phyloP scores from a whole-genome alignment of 208 protist species.

The Angomonas ambiguus region DNA sequence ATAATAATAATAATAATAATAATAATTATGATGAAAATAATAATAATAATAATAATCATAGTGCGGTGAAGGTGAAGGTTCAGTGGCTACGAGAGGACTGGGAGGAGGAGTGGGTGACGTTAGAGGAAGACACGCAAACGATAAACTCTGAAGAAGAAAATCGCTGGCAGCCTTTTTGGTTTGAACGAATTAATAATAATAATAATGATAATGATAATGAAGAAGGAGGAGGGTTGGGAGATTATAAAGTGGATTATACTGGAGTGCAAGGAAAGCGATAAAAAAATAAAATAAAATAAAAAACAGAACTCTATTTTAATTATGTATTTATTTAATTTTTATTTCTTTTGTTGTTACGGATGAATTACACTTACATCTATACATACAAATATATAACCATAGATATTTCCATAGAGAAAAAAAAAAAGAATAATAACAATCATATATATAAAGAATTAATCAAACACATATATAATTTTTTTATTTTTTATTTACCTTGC shows the following conservation, averaged over 20 bases:
- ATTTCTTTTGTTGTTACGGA: neutral
- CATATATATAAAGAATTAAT: slow-evolving; percentile 2
- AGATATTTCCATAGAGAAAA: neutral
- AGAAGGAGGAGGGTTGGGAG: neutral
- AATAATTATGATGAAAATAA: slow-evolving; percentile 10
- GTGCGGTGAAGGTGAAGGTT: slow-evolving; percentile 30
- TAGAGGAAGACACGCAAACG: slow-evolving; percentile 76
- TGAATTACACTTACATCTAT: neutral
- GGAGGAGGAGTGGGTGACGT: slow-evolving; percentile 64
- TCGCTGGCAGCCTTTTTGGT: slow-evolving; percentile 85
- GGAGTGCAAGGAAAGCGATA: neutral
- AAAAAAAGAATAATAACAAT: neutral
- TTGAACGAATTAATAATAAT: slow-evolving; percentile 23
- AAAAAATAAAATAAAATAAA: neutral
- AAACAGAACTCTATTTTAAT: too few relatives aligned
- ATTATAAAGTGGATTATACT: neutral
- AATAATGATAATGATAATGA: neutral
- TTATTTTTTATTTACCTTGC: slow-evolving; percentile 9
- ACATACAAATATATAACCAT: neutral
- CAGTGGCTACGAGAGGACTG: slow-evolving; percentile 85
- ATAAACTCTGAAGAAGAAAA: slow-evolving; percentile 54
- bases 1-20: neutral
- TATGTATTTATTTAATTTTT: too few relatives aligned
- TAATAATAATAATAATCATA: slow-evolving; percentile 10
- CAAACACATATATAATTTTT: neutral